Evolutionary conservation across 2,329 filamentous ascomycete genomes (phyloP), one percentile per base, ranked within the genome.

Genomic region (Colletotrichum tanaceti): DNA sequence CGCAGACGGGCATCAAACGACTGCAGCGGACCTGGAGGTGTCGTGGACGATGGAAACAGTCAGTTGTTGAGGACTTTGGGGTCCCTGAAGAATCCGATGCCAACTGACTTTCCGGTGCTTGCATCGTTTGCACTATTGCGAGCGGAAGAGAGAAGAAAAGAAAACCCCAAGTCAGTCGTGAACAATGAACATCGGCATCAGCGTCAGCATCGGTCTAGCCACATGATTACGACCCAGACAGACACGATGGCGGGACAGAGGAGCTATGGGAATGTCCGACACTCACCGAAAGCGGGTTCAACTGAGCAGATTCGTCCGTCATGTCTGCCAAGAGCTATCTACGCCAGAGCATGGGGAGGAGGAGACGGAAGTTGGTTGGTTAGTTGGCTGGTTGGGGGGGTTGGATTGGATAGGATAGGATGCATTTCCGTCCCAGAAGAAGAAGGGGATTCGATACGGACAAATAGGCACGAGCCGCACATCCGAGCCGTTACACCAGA

Each of bases 1-100:
- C 65, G 54, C 76, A 77, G 5, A 57, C 59, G 41, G 76, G 76
- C 72, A 75, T 73, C 38, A 75, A 63, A 63, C 75, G 74, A 65
- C 74, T 76, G 50, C 76, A 77, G 41, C 76, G 72, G 24, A 77
- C 69, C 74, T 75, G 49, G 35, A n/a, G 20, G 46, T 6, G 39
- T 22, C 14, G 10, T 39, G n/a, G n/a, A n/a, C n/a, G 7, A 39
- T 4, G 5, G 1, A 24, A 54, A 54, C 10, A 10, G 47, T 65
- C 14, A 65, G 62, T 38, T 22, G 5, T 35, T 4, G 7, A 13
- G 16, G 7, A 49, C 18, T 7, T 3, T 28, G 1, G 28, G 28
- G 7, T 2, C 18, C 10, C 2, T 1, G 24, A 28, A 24, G 5
- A n/a, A 28, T 16, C 22, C 9, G 16, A 14, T 18, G 14, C 9